Conservation (phyloP, 2,329 filamentous ascomycete genomes). For the Beauveria brongniartii region DNA sequence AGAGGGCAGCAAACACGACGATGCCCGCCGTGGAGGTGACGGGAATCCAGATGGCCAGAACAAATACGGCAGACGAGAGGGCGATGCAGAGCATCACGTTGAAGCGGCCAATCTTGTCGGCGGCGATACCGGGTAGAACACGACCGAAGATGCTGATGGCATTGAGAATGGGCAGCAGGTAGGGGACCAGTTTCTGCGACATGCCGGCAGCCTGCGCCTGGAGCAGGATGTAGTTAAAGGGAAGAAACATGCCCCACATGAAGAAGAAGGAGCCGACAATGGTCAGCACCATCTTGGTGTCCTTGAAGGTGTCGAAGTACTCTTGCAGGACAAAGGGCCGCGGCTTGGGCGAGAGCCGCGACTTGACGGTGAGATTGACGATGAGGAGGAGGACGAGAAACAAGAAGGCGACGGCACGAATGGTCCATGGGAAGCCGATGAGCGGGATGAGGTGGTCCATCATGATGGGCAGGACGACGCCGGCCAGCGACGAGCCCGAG, state of each 20-base stretch:
- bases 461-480: conserved; percentile 53
- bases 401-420: conserved; percentile 39
- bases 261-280: conserved; percentile 43
- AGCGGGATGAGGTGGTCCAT: conserved; percentile 42
- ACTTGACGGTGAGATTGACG: conserved; percentile 28
- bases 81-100: conserved; percentile 45
- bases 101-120: conserved; percentile 37
- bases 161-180: conserved; percentile 50
- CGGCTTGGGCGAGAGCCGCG: conserved; percentile 36
- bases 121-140: conserved; percentile 41
- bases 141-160: conserved; percentile 44
- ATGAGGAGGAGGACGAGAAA: conserved; percentile 31
- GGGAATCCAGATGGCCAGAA: conserved; percentile 40
- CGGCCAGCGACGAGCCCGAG: conserved; percentile 46
- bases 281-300: conserved; percentile 36
- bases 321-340: conserved; percentile 37
- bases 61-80: conserved; percentile 37
- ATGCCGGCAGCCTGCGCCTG: conserved; percentile 39
- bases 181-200: conserved; percentile 31
- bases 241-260: conserved; percentile 46
- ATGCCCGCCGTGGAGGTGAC: conserved; percentile 45
- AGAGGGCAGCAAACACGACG: conserved; percentile 58
- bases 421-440: conserved; percentile 40
- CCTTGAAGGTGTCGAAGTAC: conserved; percentile 38
- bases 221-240: conserved; percentile 44